These are phyloP conservation scores for Ogataea paradorogensis DNA, from an alignment of 805 yeast genomes.

Conservation along the genomic window DNA sequence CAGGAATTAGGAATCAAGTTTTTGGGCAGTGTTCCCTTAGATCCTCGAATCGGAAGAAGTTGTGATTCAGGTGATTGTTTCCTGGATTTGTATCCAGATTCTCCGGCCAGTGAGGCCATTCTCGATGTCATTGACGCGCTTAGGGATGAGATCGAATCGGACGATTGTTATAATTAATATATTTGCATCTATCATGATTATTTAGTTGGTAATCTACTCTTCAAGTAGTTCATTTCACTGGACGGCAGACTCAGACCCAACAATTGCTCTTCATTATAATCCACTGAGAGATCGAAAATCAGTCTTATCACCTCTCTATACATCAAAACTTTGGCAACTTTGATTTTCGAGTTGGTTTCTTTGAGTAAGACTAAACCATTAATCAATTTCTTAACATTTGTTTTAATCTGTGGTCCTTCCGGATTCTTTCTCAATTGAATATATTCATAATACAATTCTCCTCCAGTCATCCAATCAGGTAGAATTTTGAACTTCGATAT, in stretches of 20 bases:
- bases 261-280: conserved; percentile 35
- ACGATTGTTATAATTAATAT: conserved; percentile 6
- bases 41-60: conserved; percentile 87
- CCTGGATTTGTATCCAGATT: conserved; percentile 78
- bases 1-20: conserved; percentile 74
- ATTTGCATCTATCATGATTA: conserved; percentile 8
- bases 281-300: conserved; percentile 31
- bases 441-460: conserved; percentile 55
- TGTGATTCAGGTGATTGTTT: conserved; percentile 88
- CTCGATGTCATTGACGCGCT: conserved; percentile 75
- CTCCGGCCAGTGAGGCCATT: conserved; percentile 89
- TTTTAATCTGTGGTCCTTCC: conserved; percentile 15
- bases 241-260: conserved; percentile 42
- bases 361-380: conserved; percentile 44
- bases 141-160: conserved; percentile 41
- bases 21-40: conserved; percentile 91
- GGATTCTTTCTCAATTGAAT: conserved; percentile 31
- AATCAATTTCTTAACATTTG: conserved; percentile 39
- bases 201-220: conserved; percentile 28
- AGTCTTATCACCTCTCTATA: conserved; percentile 45
- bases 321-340: conserved; percentile 54
- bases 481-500: conserved; percentile 42
- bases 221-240: conserved; percentile 38
- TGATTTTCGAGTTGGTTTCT: conserved; percentile 35
- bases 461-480: conserved; percentile 54